Evolutionary conservation across 768 basidiomycete species (phyloP), one percentile per base, ranked within the genome.

Genomic region (Rhizopogon vulgaris): DNA sequence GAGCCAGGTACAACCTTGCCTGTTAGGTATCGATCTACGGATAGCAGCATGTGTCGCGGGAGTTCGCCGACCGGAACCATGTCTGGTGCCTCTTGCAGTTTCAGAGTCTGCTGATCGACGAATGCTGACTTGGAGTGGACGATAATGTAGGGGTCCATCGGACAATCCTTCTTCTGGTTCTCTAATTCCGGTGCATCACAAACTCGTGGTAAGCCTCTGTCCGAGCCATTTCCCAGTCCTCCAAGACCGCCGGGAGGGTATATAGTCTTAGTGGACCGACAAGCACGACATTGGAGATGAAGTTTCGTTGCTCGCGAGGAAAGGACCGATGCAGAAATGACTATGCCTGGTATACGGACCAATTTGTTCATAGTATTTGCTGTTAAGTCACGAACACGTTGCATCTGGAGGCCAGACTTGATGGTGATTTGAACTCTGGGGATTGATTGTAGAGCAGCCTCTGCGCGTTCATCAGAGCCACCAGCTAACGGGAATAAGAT

Each of bases 31-130:
- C 95, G 76, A 67, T 99, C 96, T 4, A 83, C 84, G 27, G 90
- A 94, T 24, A 99, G 74, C 47, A 95, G 78, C 79, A 99, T 93
- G 65, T 98, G 96, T 45, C 94, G 73, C 8, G 96, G 96, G 38
- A 99, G 75, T 64, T 99, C 96, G 77, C 96, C 96, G 24, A 98
- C 94, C 0, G 96, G 96, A 1, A 99, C 96, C 92, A 97, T 96
- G 67, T 99, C 96, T 0, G 96, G 96, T 15, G 95, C 94, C 69
- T 99, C 96, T 69, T 99, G 96, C 11, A 99, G 79, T 67, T 99
- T 99, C 60, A 99, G 78, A 10, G 83, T 89, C 69, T 99, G 96
- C 59, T 96, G 94, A 64, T 99, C 96, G 7, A 94, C 87, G 63
- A 98, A 99, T 6, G 81, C 77, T 30, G 92, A 98, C 70, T 92